Evolutionary conservation across 1,284 basidiomycete species (phyloP).

Genomic region (Apiotrichum siamense): DNA sequence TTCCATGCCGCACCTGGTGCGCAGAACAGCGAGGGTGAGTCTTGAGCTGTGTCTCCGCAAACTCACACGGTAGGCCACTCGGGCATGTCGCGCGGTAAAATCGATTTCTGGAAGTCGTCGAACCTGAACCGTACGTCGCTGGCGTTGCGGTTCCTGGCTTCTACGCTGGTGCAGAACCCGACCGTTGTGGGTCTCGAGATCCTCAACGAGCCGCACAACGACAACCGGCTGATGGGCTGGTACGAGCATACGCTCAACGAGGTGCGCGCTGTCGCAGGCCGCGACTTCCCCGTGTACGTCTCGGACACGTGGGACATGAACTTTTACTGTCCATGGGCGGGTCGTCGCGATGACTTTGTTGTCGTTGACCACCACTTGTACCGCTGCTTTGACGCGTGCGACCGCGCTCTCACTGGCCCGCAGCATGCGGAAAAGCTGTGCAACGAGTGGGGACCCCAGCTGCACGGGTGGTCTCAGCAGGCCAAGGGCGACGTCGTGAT

Average conservation of each 20-base stretch:
- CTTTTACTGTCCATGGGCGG: slow-evolving; percentile 59
- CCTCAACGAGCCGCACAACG: slow-evolving; percentile 70
- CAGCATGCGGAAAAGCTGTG: slow-evolving; percentile 53
- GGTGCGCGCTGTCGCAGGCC: slow-evolving; percentile 54
- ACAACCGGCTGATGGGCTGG: slow-evolving; percentile 57
- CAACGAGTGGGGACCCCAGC: slow-evolving; percentile 19
- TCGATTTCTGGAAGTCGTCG: slow-evolving; percentile 43
- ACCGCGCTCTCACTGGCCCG: slow-evolving; percentile 56
- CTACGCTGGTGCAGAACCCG: slow-evolving; percentile 49
- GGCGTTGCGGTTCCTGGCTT: slow-evolving; percentile 50
- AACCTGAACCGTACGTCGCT: slow-evolving; percentile 58
- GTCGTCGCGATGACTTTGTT: slow-evolving; percentile 50
- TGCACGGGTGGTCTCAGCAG: slow-evolving; percentile 14
- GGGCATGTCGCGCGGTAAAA: slow-evolving; percentile 42
- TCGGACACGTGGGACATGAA: slow-evolving; percentile 72
- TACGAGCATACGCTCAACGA: slow-evolving; percentile 59
- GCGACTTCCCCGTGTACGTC: slow-evolving; percentile 62
- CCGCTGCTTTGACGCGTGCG: slow-evolving; percentile 56
- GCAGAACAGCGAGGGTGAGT: slow-evolving; percentile 49
- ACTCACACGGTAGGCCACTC: slow-evolving; percentile 32
- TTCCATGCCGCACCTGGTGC: slow-evolving; percentile 50
- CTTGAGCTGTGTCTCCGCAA: not conserved
- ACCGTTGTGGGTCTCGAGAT: slow-evolving; percentile 77
- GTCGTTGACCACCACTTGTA: slow-evolving; percentile 82
- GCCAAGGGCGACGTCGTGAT: slow-evolving; percentile 61